Evolutionary conservation across 257 asterid genomes (phyloP).

Genomic region (Solanum etuberosum): DNA sequence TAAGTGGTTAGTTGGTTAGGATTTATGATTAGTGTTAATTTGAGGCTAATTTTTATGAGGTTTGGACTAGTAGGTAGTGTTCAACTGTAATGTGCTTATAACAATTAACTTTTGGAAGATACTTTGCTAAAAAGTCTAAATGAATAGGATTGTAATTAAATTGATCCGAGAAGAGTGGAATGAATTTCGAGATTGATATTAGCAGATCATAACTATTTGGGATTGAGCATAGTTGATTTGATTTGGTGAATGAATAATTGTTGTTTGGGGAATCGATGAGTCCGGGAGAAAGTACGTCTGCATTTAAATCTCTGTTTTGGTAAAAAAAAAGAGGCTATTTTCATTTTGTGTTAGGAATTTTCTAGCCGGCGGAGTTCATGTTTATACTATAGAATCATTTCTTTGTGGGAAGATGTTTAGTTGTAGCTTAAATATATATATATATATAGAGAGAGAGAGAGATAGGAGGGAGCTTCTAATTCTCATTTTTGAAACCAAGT

Average conservation of each 20-base stretch:
- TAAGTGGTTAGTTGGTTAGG: background rate
- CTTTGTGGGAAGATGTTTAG: background rate
- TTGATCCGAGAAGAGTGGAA: background rate
- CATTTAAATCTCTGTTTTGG: background rate
- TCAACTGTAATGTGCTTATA: background rate
- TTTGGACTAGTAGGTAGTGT: background rate
- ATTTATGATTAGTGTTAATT: background rate
- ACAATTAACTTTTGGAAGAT: background rate
- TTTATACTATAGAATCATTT: background rate
- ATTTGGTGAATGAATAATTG: background rate
- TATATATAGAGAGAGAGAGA: background rate
- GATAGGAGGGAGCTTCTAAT: background rate
- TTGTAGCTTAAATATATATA: too few species aligned
- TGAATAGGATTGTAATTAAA: background rate
- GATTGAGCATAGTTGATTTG: background rate
- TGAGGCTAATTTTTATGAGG: background rate
- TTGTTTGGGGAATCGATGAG: background rate
- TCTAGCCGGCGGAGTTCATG: background rate
- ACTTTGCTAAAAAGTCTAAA: background rate
- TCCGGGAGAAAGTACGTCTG: background rate
- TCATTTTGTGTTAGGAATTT: background rate
- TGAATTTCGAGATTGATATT: background rate
- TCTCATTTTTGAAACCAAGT: background rate
- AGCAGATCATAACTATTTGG: background rate
- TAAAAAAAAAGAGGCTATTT: background rate